Base-by-base conservation (phyloP, 441 rosid genomes). In the Brassica hybrid region DNA sequence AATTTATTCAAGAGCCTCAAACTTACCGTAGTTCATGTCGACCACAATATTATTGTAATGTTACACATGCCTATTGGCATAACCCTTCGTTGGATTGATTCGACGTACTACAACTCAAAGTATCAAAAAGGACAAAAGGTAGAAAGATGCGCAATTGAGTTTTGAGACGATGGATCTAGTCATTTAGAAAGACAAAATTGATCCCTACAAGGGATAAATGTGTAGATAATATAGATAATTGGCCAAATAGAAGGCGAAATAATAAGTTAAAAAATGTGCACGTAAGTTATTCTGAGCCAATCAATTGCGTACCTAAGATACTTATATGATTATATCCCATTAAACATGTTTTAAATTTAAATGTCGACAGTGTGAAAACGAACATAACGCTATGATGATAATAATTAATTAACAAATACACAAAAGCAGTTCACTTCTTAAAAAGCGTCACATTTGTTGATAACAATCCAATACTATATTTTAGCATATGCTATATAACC, bases 331-430 rank as follows among this genome's bases (percentile, higher is more conserved):
- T 50, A 48, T 48, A 50, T 50, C 9, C 50, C 50, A 73, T 36
- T 4, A 73, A 78, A 67, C 77, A 67, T 78, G 81, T 61, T 67
- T 27, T 79, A 62, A 73, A 78, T 73, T 13, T 13, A 18, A 13
- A 13, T 16, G 52, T 67, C 27, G 27, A 60, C 81, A 11, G 69
- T 78, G 38, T 45, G 48, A 67, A 78, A 67, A 21, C 72, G 63
- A 71, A 43, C 72, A 56, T 76, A n/a, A 38, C 1, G 58, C 30
- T 1, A 27, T 7, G 21, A 27, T 7, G 21, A 16, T 4, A 14
- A 12, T 36, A 58, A 19, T 58, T 41, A 64, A 65, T 17, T 14
- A 69, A 45, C 11, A 54, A 27, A 52, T 16, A 52, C 11, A 52
- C 10, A 52, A 52, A 52, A 52, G 57, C 57, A 14, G 19, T 52